Base-by-base conservation (phyloP, 2,329 filamentous ascomycete species). In the Orbilia blumenaviensis region DNA sequence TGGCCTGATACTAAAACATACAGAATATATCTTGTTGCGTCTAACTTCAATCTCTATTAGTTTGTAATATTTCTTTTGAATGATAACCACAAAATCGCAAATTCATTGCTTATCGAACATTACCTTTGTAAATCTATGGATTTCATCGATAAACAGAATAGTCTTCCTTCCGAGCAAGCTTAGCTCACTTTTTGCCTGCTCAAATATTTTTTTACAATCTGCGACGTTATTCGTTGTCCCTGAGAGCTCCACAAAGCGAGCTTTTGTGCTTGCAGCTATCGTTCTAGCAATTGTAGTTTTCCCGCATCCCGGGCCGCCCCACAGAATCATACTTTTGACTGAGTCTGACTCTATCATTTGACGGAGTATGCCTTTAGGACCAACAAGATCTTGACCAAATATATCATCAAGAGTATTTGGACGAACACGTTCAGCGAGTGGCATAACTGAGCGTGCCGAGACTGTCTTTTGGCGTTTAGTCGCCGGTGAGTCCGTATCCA, bases 121-220 rank as follows among this genome's bases (percentile, higher is more conserved):
- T 58, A 69, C 63, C 62, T 63, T 72, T 10, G 72, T 67, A 44
- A 69, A 63, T 32, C 78, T 86, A 83, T 97, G 93, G 54, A 97
- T 95, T 85, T 98, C 95, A 84, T 99, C 95, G 84, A 94, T 97
- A 82, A 99, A 99, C 78, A 99, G 89, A 78, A 99, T 96, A 0
- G 95, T 98, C 84, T 92, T 94, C 77, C 93, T 88, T 0, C 94
- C 94, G 0, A 93, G 96, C 61, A 98, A 85, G 0, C 86, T 85
- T 52, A 93, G 84, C 82, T 98, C 95, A 80, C 89, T 92, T 74
- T 88, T 89, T 0, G 95, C 94, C 79, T 76, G 72, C 4, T 76
- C 72, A 16, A 74, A 73, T 50, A 72, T 74, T 58, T 74, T 69
- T 25, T 72, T 69, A 44, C 91, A 94, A 82, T 98, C 94, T 23